Base-by-base conservation (phyloP, 257 asterid genomes). In the Solanum sitiens region DNA sequence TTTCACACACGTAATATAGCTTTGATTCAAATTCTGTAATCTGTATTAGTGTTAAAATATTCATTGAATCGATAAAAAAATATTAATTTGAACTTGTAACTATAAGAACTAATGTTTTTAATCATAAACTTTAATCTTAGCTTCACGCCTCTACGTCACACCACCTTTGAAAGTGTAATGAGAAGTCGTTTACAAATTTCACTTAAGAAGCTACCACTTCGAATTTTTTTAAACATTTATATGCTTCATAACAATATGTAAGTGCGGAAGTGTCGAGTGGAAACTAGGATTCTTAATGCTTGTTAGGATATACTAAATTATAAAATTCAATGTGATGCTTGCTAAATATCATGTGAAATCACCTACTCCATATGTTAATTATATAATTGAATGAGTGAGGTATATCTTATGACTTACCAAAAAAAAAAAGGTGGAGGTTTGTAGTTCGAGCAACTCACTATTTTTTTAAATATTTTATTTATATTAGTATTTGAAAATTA, bases 1-100 rank as follows among this genome's bases (percentile, higher is more conserved):
- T 3, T 13, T 13, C 21, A 27, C 74, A 0, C 30, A 13, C 2
- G 7, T 15, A 27, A 3, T 12, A 6, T 8, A 37, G 39, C 2
- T 68, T 68, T 6, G 11, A 0, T 68, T 68, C 6, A 68, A 27
- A 0, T 11, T 0, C 0, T 15, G 3, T 7, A 0, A 5, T 0
- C 0, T 15, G 3, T 7, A 6, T 71, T 2, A 15, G 4, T 37
- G 30, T 27, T 27, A 68, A 4, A 68, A 70, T 3, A 15, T 0
- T 70, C 1, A 68, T 0, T 15, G 3, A 25, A 68, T 35, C 7
- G 39, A 1, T 35, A n/a, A 37, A 0, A 37, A 37, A 37, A 5
- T 37, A 30, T 70, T 70, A 32, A 70, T 7, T 70, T 14, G 0
- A 70, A 70, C 3, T 1, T 6, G 0, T 12, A 70, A 70, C 11